These are phyloP conservation scores for Trametes meyenii DNA, from an alignment of 768 basidiomycete genomes.

Conservation along the genomic window DNA sequence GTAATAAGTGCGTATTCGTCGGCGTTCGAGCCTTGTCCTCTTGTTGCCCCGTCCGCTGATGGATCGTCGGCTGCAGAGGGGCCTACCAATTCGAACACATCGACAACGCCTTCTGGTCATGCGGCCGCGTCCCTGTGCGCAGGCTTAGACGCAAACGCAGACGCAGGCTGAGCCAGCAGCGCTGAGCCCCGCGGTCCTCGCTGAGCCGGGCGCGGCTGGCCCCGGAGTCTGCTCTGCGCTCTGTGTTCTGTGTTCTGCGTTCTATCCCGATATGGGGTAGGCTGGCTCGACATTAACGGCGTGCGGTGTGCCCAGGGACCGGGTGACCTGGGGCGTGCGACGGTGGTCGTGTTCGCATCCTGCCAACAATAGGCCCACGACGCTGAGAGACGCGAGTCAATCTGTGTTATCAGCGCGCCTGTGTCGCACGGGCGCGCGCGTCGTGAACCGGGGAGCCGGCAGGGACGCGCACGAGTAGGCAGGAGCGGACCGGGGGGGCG, in stretches of 20 bases:
- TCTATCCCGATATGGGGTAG: too few relatives aligned
- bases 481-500: constrained; percentile 7
- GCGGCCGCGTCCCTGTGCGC: constrained; percentile 1
- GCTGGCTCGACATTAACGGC: too few relatives aligned
- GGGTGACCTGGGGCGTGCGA: constrained; percentile 13
- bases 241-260: too few relatives aligned
- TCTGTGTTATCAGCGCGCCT: constrained; percentile 16
- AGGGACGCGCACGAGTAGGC: not conserved
- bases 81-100: not conserved
- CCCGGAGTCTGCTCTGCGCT: too few relatives aligned
- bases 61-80: constrained; percentile 22
- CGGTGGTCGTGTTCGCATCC: not conserved
- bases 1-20: constrained; percentile 14
- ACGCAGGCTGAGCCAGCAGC: not conserved
- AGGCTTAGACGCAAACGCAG: not conserved
- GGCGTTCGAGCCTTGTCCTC: not conserved
- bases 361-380: constrained; percentile 1
- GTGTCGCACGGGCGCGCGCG: not conserved
- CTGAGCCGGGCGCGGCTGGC: too few relatives aligned
- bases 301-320: not conserved
- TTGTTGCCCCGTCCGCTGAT: constrained; percentile 10
- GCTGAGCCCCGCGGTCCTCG: too few relatives aligned
- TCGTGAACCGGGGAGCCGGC: constrained; percentile 1
- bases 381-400: not conserved
- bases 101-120: constrained; percentile 11